Evolutionary conservation across 1,284 basidiomycete genomes (phyloP), one percentile per base, ranked within the genome.

Genomic region (Fomes fomentarius): DNA sequence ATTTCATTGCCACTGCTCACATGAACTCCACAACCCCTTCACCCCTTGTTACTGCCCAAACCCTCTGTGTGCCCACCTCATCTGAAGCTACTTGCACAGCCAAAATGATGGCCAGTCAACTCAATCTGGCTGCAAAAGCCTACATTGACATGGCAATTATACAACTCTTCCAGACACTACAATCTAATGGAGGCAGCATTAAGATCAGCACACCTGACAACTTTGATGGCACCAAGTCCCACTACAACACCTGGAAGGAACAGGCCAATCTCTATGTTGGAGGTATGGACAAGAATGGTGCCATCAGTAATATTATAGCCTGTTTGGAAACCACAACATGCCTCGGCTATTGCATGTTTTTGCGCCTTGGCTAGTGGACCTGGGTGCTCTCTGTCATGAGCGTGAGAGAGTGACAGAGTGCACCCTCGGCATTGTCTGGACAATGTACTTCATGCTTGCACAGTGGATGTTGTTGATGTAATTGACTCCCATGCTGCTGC

Each of bases 161-260:
- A 15, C 12, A 2, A 4, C 37, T 52, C 35, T 38, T 52, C 37
- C 17, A 24, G 11, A 37, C 37, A 6, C 38, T 46, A 21, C 44
- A 35, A 9, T 12, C 43, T 19, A 17, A 26, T 15, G 2, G 26
- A n/a, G 24, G 35, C 14, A 19, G 25, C 6, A 33, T 47, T n/a
- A 50, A 50, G 30, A 7, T 34, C 47, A 47, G 47, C 21, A 39
- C 50, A 14, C 54, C 54, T 33, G 43, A 50, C 17, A 21, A 43
- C 35, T 54, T 54, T 42, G 40, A 54, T 34, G 53, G 47, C 15
- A 37, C 26, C 28, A 45, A 47, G 35, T 15, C 28, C n/a, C 42
- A 24, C 39, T 54, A 54, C 35, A 33, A 47, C 15, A 19, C 41
- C 33, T 54, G 52, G 52, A 54, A 54, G 35, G 26, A 43, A 19